Base-by-base conservation (phyloP, 768 basidiomycete genomes). In the Termitomyces heimii region DNA sequence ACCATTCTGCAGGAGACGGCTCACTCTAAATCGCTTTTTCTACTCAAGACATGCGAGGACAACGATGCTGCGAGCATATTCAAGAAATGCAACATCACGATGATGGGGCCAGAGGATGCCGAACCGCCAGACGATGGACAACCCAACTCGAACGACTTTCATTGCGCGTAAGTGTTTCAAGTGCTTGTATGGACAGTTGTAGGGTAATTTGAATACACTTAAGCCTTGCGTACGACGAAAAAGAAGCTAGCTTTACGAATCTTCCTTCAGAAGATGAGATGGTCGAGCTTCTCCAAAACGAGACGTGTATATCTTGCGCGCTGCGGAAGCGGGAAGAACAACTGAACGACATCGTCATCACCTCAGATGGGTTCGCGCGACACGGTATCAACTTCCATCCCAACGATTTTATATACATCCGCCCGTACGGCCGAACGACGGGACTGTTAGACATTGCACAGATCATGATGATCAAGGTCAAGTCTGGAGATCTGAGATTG, bases 1-100 rank as follows among this genome's bases (percentile, higher is more conserved):
- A 89, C 86, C 0, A 61, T 86, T 10, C 71, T 89, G 1, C 84
- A 88, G 61, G 83, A 91, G 62, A 77, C 79, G 0, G 77, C 86
- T 0, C 87, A 91, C 55, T 76, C 87, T 0, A 78, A 81, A 57
- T 75, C 79, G 0, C 71, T 90, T 0, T 86, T 78, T 62, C 71
- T 81, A 10, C 71, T 84, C 56, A 68, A 80, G 24, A 71, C 75
- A 6, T 91, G 89, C 61, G 82, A 80, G 45, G 74, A 84, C 60
- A 78, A 82, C 35, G 70, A 74, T 1, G 65, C 86, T 0, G 77
- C 76, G 2, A 77, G 79, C 13, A 86, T 91, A 48, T 79, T 77
- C 58, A 76, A 80, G 40, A 84, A 80, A 64, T 84, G 82, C 59
- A 77, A 83, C 18, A 60, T 89, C 8, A 73, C 65, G 2, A 70